Evolutionary conservation across 768 basidiomycete species (phyloP), one percentile per base, ranked within the genome.

Genomic region (Hemileccinum rubropunctum): DNA sequence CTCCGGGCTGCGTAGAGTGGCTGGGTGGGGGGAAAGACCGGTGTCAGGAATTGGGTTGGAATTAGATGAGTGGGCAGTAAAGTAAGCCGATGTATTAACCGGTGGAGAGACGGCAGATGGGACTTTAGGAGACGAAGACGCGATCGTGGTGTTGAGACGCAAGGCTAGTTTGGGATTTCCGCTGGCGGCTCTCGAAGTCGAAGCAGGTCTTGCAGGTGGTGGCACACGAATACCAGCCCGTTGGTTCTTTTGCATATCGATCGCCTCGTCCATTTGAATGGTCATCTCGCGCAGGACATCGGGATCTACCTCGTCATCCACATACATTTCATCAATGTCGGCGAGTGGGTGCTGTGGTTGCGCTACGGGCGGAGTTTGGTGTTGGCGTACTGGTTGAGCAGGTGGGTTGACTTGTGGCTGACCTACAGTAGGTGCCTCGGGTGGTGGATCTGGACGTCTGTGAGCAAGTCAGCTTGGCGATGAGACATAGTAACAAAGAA

Each of bases 1-100:
- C 1, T 54, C 46, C 18, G 23, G 23, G 3, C 65, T 62, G 27
- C 61, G 54, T 35, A 52, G 43, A n/a, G 54, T 53, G n/a, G 38
- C 58, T 23, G 59, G 57, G 43, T 60, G 64, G 50, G 60, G 78
- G 64, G 58, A 53, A 23, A 56, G 62, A 45, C 52, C 58, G 8
- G 69, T 69, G 44, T 65, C 54, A 14, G 58, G 65, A 40, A 60
- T 39, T n/a, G 23, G n/a, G 3, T 53, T 50, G 11, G 53, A 28
- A 32, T 42, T 39, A 40, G 53, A 46, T 12, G 56, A 42, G 9
- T 34, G 21, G 30, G 50, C 13, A 7, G 49, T 34, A 35, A 66
- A 65, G 49, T 69, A 63, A 40, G 56, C 37, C 0, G 64, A 65
- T 8, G 51, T 39, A 28, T 48, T 51, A 3, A 13, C 40, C 20